Conservation (phyloP, 768 basidiomycete genomes). For the Lyophyllum decastes region DNA sequence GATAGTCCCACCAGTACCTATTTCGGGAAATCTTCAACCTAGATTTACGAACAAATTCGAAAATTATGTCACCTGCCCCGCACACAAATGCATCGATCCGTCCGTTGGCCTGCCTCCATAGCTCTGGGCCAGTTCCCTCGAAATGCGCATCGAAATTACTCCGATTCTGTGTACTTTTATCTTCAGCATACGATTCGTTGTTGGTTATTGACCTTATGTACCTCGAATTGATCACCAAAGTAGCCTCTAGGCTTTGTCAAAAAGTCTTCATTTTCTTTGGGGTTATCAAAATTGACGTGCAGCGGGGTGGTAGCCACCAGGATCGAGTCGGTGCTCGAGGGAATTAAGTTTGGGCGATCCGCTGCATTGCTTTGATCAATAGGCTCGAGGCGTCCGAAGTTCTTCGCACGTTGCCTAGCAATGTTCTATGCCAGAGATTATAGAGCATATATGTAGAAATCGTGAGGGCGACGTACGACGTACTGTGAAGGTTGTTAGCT, state of each 20-base stretch:
- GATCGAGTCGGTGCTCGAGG: constrained; percentile 48
- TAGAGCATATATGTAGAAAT: not conserved
- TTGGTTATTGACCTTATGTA: constrained; percentile 9
- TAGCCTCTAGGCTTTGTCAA: constrained; percentile 69
- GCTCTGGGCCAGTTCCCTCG: constrained; percentile 90
- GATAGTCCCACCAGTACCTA: constrained; percentile 95
- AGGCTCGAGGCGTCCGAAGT: constrained; percentile 58
- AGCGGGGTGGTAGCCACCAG: constrained; percentile 55
- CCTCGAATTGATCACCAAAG: constrained; percentile 97
- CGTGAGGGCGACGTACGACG: constrained; percentile 49
- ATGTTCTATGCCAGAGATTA: constrained; percentile 63
- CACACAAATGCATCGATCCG: constrained; percentile 81
- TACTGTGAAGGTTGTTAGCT: constrained; percentile 41
- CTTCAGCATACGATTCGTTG: not conserved
- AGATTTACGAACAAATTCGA: not conserved
- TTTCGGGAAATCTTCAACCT: not conserved
- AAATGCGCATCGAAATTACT: constrained; percentile 92
- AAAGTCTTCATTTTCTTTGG: constrained; percentile 42
- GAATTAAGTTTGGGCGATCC: constrained; percentile 30
- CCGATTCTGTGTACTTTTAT: constrained; percentile 57
- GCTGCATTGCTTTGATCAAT: constrained; percentile 22
- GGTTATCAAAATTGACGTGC: constrained; percentile 36
- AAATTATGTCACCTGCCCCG: constrained; percentile 67
- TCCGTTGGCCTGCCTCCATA: constrained; percentile 91
- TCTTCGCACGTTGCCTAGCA: constrained; percentile 74